phyloP scores from a whole-genome alignment of 148 eudicot genomes.

The Pouteria glomerata region DNA sequence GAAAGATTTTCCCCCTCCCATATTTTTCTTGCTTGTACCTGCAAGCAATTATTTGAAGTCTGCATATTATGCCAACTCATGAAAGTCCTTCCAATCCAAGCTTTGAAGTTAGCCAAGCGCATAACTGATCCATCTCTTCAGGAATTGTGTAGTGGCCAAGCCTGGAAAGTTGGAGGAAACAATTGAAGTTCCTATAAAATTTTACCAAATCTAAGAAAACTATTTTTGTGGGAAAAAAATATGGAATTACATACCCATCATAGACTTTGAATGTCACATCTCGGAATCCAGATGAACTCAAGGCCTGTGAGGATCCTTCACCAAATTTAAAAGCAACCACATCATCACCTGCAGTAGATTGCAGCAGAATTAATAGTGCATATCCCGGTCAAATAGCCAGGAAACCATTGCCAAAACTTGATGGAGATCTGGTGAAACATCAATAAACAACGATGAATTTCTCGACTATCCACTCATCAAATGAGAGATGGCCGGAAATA shows the following conservation, averaged over 20 bases:
- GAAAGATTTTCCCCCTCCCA: too few relatives aligned
- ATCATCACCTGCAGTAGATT: conserved; percentile 62
- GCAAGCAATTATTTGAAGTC: too few relatives aligned
- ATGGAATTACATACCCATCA: conserved; percentile 36
- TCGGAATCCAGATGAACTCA: conserved; percentile 55
- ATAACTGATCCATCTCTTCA: conserved; percentile 73
- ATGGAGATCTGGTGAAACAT: too few relatives aligned
- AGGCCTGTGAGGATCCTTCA: conserved; percentile 57
- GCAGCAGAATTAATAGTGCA: conserved; percentile 8
- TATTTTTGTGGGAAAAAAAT: neutral
- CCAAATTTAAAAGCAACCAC: conserved; percentile 75
- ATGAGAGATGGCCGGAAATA: too few relatives aligned
- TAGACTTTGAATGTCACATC: conserved; percentile 73
- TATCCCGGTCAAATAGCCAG: too few relatives aligned
- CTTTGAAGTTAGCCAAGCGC: conserved; percentile 76
- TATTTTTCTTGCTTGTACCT: too few relatives aligned
- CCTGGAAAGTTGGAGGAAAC: conserved; percentile 34
- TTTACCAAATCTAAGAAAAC: neutral
- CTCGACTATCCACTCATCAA: too few relatives aligned
- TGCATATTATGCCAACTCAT: conserved; percentile 4
- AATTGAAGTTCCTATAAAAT: neutral
- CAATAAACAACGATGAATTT: too few relatives aligned
- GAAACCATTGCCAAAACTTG: too few relatives aligned
- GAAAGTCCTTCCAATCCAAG: conserved; percentile 50
- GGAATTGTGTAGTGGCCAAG: conserved; percentile 91